Conservation (phyloP, 2,329 filamentous ascomycete species). For the Talaromyces pinophilus region DNA sequence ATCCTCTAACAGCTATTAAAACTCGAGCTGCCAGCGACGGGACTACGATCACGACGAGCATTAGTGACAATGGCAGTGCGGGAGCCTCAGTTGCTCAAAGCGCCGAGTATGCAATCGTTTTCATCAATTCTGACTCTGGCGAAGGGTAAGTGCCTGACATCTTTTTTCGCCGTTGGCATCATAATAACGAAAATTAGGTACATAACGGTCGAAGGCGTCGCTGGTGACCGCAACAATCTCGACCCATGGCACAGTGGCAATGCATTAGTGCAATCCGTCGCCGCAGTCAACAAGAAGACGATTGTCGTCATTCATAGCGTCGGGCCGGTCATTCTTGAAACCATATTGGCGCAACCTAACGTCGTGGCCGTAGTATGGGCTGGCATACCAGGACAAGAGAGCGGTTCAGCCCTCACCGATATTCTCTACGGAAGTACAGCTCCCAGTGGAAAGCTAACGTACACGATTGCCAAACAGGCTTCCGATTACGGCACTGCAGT, state of each 20-base stretch:
- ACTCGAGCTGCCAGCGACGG: constrained; percentile 26
- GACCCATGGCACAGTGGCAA: constrained; percentile 17
- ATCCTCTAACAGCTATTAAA: constrained; percentile 19
- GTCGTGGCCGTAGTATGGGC: constrained; percentile 83
- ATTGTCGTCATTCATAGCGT: constrained; percentile 82
- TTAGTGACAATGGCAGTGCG: constrained; percentile 28
- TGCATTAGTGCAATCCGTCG: constrained; percentile 52
- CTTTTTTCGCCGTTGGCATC: constrained; percentile 3
- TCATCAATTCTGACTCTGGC: constrained; percentile 41
- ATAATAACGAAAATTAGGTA: constrained; percentile 39
- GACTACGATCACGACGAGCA: constrained; percentile 43
- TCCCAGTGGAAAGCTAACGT: constrained; percentile 74
- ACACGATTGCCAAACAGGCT: constrained; percentile 72
- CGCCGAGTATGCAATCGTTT: constrained; percentile 16
- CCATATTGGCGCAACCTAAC: constrained; percentile 72
- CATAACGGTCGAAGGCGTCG: constrained; percentile 61
- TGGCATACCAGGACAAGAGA: constrained; percentile 79
- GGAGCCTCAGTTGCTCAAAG: background rate
- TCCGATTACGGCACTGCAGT: constrained; percentile 63
- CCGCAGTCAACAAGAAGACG: constrained; percentile 73
- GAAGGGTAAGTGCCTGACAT: constrained; percentile 64
- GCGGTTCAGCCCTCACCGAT: constrained; percentile 75
- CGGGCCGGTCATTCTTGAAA: constrained; percentile 64
- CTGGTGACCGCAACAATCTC: constrained; percentile 28
- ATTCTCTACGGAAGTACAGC: constrained; percentile 81